These are phyloP conservation scores for Monosporascus sp. DNA, from an alignment of 2,329 filamentous ascomycete genomes.

Conservation along the genomic window DNA sequence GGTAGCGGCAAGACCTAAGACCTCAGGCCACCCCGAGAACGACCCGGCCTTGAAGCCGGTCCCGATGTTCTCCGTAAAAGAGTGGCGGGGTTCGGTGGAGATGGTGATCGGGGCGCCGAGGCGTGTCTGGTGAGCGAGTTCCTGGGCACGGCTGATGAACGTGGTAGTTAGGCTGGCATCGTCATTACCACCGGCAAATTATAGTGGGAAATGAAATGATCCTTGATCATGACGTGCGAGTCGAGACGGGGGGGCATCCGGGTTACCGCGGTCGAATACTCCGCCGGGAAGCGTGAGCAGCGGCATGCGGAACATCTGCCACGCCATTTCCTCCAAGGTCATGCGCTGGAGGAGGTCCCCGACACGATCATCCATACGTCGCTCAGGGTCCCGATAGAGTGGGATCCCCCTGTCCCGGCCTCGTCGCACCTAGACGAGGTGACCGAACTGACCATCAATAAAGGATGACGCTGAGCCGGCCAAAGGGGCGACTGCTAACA, in stretches of 20 bases:
- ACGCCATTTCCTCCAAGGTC: conserved; percentile 43
- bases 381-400: too few species aligned
- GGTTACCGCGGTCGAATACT: conserved; percentile 10
- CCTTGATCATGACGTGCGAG: conserved; percentile 27
- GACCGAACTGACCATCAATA: too few species aligned
- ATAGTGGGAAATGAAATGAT: conserved; percentile 38
- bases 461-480: too few species aligned
- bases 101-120: conserved; percentile 44
- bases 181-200: conserved; percentile 38
- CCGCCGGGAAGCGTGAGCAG: conserved; percentile 22
- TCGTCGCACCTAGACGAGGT: too few species aligned
- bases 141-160: conserved; percentile 38
- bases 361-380: conserved; percentile 36
- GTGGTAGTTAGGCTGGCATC: conserved; percentile 29
- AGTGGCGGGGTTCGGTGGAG: conserved; percentile 41
- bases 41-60: conserved; percentile 36
- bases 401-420: too few species aligned
- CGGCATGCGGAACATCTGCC: conserved; percentile 40
- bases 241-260: conserved; percentile 9
- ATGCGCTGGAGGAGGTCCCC: conserved; percentile 40
- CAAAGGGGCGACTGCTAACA: too few species aligned
- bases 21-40: conserved; percentile 48
- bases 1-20: conserved; percentile 43
- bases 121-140: conserved; percentile 35
- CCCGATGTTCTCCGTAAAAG: conserved; percentile 37